Evolutionary conservation across 75 land plant genomes (phyloP).

Genomic region (Chamaecyparis obtusa): DNA sequence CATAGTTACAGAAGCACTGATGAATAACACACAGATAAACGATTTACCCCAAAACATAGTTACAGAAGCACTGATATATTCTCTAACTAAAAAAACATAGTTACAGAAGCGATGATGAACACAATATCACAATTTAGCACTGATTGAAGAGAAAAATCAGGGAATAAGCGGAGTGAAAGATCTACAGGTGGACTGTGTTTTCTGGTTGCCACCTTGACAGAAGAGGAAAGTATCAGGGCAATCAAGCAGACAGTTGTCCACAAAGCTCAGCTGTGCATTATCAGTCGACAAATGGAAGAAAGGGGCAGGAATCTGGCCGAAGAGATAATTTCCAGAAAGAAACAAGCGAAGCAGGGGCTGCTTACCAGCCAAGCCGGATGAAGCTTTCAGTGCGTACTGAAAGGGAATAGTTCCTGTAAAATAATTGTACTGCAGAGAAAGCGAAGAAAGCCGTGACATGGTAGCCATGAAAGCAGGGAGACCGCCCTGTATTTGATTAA

Average conservation of each 20-base stretch:
- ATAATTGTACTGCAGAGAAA: slow-evolving; percentile 49
- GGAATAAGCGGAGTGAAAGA: slow-evolving; percentile 21
- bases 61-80: too few relatives aligned
- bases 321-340: slow-evolving; percentile 65
- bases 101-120: too few relatives aligned
- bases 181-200: slow-evolving; percentile 38
- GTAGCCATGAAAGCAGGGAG: slow-evolving; percentile 52
- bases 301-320: slow-evolving; percentile 59
- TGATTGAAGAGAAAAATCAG: too few relatives aligned
- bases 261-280: slow-evolving; percentile 35
- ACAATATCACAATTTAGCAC: too few relatives aligned
- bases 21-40: too few relatives aligned
- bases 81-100: too few relatives aligned
- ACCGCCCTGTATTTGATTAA: slow-evolving; percentile 43
- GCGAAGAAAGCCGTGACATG: slow-evolving; percentile 53
- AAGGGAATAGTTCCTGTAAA: slow-evolving; percentile 57
- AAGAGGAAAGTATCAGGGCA: slow-evolving; percentile 59
- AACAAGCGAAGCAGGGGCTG: slow-evolving; percentile 50
- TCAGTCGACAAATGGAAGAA: slow-evolving; percentile 38
- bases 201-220: slow-evolving; percentile 69
- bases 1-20: too few relatives aligned
- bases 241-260: slow-evolving; percentile 54
- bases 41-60: too few relatives aligned
- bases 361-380: slow-evolving; percentile 15
- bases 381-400: slow-evolving; percentile 51